Evolutionary conservation across 352 stramenopile genomes (phyloP).

Genomic region (Peronospora belbahrii): DNA sequence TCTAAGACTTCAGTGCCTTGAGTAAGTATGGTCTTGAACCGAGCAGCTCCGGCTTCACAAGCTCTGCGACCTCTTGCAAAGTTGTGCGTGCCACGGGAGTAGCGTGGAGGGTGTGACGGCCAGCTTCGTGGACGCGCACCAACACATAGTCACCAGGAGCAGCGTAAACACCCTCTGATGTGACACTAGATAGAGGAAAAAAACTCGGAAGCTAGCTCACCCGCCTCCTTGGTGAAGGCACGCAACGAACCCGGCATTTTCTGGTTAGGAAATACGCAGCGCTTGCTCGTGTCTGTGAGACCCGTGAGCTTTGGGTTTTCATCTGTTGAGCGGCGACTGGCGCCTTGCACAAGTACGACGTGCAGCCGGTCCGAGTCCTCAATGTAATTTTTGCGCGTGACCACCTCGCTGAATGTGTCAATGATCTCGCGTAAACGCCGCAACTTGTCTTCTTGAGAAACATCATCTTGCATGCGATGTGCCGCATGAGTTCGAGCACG

Average conservation of each 20-base stretch:
- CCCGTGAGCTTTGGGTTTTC: slow-evolving; percentile 73
- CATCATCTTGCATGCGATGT: slow-evolving; percentile 93
- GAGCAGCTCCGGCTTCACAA: slow-evolving; percentile 49
- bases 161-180: slow-evolving; percentile 33
- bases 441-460: slow-evolving; percentile 91
- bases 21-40: slow-evolving; percentile 41
- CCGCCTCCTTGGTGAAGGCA: slow-evolving; percentile 34
- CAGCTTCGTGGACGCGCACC: slow-evolving; percentile 70
- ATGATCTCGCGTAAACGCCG: slow-evolving; percentile 95
- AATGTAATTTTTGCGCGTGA: slow-evolving; percentile 86
- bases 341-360: slow-evolving; percentile 94
- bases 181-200: slow-evolving; percentile 32
- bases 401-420: slow-evolving; percentile 86
- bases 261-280: slow-evolving; percentile 75
- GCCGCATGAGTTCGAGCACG: slow-evolving; percentile 93
- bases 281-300: slow-evolving; percentile 85
- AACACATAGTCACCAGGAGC: slow-evolving; percentile 77
- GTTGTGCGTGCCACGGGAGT: slow-evolving; percentile 71
- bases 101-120: slow-evolving; percentile 76
- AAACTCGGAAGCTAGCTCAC: slow-evolving; percentile 34
- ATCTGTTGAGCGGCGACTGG: slow-evolving; percentile 73
- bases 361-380: slow-evolving; percentile 90
- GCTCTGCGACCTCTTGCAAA: slow-evolving; percentile 46
- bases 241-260: slow-evolving; percentile 41
- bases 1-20: slow-evolving; percentile 30